Evolutionary conservation across 345 rosid species (phyloP), one percentile per base, ranked within the genome.

Genomic region (Brassica incana): DNA sequence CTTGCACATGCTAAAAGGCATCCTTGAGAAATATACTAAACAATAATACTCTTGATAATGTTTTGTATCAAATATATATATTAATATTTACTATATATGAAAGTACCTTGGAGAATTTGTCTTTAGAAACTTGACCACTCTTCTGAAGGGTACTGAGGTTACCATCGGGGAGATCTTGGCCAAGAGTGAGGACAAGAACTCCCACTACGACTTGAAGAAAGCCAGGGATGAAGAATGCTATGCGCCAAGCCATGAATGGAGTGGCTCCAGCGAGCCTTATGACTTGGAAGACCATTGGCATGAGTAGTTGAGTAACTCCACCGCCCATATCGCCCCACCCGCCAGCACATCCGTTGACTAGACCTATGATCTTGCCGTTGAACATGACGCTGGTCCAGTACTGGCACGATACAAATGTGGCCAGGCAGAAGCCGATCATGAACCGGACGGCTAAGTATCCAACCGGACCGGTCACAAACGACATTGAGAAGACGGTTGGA

Each of bases 321-420:
- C 98, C 97, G 0, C 98, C 97, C 95, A 91, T 90, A 69, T 90
- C 88, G 0, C 98, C 98, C 97, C 98, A 93, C 2, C 95, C 97
- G 1, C 91, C 93, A 0, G 98, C 95, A 0, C 92, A 88, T 6
- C 97, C 97, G 1, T 93, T 93, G 5, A 87, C 98, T 2, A 88
- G 85, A 12, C 98, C 98, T 15, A 91, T 88, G 71, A 91, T 91
- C 86, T 87, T 88, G 52, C 92, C 85, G 36, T 91, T 93, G 78
- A 93, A 93, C 98, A 93, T 91, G 8, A 90, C 87, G 69, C 92
- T 91, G 85, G 90, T 93, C 98, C 98, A 93, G 30, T 88, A 93
- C 79, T 90, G 93, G 81, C 95, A 91, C 0, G 98, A 93, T 30
- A 93, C 95, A 16, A 93, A 93, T 2, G 98, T 91, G 29, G 98